phyloP scores from a whole-genome alignment of 306 rosid species.

The Vicia faba region DNA sequence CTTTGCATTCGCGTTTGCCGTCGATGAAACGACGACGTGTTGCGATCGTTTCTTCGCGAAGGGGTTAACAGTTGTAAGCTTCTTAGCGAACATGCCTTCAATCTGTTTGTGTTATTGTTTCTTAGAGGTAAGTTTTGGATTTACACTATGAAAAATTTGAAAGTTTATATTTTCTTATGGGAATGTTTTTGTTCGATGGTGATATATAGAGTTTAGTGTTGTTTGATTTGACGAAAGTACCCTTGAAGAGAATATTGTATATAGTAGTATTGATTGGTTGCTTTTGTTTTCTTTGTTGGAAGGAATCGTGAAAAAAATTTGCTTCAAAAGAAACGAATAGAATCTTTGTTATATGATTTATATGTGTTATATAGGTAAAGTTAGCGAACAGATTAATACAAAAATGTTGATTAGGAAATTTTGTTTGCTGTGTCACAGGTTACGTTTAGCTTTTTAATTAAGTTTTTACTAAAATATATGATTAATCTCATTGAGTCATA shows the following conservation, averaged over 20 bases:
- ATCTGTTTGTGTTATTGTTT: conserved; percentile 5
- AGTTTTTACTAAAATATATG: background rate
- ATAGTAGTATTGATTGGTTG: background rate
- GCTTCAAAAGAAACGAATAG: conserved; percentile 40
- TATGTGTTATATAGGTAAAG: background rate
- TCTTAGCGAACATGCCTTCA: conserved; percentile 39
- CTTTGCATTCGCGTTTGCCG: conserved; percentile 4
- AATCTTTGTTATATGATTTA: conserved; percentile 12
- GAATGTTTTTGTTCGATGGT: background rate
- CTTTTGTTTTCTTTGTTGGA: conserved; percentile 39
- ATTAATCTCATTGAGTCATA: background rate
- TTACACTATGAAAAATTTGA: too few species aligned
- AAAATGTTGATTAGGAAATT: background rate
- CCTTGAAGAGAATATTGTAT: conserved; percentile 22
- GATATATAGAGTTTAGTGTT: conserved; percentile 3
- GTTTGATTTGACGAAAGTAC: conserved; percentile 22
- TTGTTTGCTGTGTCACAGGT: background rate
- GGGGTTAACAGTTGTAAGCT: conserved; percentile 20
- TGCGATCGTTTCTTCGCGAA: conserved; percentile 36
- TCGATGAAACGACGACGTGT: conserved; percentile 37
- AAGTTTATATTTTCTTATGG: background rate
- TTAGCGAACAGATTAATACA: background rate
- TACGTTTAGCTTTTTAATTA: background rate
- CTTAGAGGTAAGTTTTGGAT: background rate
- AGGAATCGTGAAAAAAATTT: conserved; percentile 41